Evolutionary conservation across 2,329 filamentous ascomycete species (phyloP).

Genomic region (Aspergillus sp.): DNA sequence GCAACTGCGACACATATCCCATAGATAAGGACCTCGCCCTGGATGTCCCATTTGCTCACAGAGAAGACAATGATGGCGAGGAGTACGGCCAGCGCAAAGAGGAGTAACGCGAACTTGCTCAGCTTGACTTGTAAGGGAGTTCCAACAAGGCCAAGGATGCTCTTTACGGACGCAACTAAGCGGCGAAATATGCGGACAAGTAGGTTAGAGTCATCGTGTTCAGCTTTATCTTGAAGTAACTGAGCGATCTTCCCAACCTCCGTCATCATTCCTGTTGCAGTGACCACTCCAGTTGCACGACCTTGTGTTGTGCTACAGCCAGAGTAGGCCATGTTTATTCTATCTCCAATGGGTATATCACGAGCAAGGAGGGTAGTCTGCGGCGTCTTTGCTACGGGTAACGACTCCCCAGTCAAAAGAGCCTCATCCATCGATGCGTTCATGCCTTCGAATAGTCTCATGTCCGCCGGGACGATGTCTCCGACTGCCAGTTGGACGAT

Average conservation of each 20-base stretch:
- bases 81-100: conserved; percentile 70
- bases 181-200: conserved; percentile 36
- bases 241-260: conserved; percentile 62
- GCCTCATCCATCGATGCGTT: conserved; percentile 74
- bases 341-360: conserved; percentile 52
- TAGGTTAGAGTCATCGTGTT: conserved; percentile 10
- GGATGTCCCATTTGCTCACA: conserved; percentile 56
- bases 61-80: conserved; percentile 64
- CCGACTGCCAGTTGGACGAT: conserved; percentile 54
- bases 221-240: conserved; percentile 54
- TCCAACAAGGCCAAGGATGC: conserved; percentile 58
- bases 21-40: conserved; percentile 61
- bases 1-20: conserved; percentile 58
- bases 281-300: conserved; percentile 58
- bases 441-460: conserved; percentile 58
- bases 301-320: conserved; percentile 62
- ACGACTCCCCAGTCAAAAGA: conserved; percentile 61
- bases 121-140: conserved; percentile 84
- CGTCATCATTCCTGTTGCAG: conserved; percentile 61
- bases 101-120: conserved; percentile 77
- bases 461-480: conserved; percentile 60
- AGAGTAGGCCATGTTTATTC: conserved; percentile 61
- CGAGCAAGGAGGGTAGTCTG: conserved; percentile 25
- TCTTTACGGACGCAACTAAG: conserved; percentile 48
- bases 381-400: conserved; percentile 57